These are phyloP conservation scores for Cutaneotrichosporon sp. DNA, from an alignment of 1,284 basidiomycete genomes.

Conservation along the genomic window DNA sequence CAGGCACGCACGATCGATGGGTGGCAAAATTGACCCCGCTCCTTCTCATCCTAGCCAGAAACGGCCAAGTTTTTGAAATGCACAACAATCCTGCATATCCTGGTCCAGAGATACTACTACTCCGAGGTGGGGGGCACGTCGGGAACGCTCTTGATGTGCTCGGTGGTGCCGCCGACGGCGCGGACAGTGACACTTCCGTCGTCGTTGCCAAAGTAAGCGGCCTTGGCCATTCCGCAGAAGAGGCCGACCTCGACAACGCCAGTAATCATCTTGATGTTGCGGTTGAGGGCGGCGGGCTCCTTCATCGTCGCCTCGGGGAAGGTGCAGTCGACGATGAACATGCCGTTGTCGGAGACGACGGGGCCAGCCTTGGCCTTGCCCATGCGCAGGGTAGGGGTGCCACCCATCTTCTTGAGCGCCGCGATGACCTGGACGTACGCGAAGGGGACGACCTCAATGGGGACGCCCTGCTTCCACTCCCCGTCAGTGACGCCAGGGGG, in stretches of 20 bases:
- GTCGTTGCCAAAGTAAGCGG: constrained; percentile 94
- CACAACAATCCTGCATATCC: neutral
- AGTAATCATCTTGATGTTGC: constrained; percentile 80
- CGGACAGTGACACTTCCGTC: constrained; percentile 55
- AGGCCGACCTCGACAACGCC: constrained; percentile 96
- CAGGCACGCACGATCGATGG: neutral
- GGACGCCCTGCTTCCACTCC: constrained; percentile 84
- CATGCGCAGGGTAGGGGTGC: constrained; percentile 72
- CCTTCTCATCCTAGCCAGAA: neutral
- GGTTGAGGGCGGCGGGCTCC: constrained; percentile 71
- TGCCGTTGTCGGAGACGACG: constrained; percentile 93
- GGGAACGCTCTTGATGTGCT: constrained; percentile 45
- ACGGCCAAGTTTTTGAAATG: neutral
- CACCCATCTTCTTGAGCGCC: constrained; percentile 60
- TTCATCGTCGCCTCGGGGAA: constrained; percentile 70
- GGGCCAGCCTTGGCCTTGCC: constrained; percentile 64
- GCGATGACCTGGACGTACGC: constrained; percentile 85
- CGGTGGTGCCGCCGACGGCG: constrained; percentile 44
- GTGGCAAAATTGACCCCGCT: neutral
- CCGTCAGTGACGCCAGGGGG: neutral
- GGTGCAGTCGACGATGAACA: constrained; percentile 90
- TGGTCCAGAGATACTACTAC: constrained; percentile 5
- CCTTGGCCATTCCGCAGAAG: constrained; percentile 89
- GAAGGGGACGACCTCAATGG: constrained; percentile 94
- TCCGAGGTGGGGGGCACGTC: constrained; percentile 29